Conservation (phyloP, 495 filamentous ascomycete species). For the Daldinia concentrica region DNA sequence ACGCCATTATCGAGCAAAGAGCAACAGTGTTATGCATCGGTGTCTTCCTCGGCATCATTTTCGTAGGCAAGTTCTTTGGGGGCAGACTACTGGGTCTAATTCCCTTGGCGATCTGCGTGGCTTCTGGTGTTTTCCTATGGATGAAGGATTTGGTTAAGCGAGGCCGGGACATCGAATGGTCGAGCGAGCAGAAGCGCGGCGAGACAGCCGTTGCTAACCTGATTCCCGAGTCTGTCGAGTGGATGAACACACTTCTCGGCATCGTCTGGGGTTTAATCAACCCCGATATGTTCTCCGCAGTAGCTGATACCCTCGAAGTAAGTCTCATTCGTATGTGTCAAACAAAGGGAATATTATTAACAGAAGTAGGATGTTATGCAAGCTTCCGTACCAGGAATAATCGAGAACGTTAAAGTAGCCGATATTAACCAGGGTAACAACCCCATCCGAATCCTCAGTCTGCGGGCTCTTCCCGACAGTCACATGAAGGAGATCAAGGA, state of each 20-base stretch:
- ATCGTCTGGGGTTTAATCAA: conserved; percentile 90
- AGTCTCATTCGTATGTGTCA: neutral
- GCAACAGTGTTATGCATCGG: conserved; percentile 72
- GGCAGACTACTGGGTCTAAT: conserved; percentile 79
- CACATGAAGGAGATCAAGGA: conserved; percentile 83
- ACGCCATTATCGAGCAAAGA: conserved; percentile 74
- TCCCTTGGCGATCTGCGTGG: conserved; percentile 71
- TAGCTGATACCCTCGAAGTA: conserved; percentile 60
- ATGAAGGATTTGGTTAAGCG: conserved; percentile 83
- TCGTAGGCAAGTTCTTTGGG: conserved; percentile 81
- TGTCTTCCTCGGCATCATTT: conserved; percentile 74
- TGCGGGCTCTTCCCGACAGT: conserved; percentile 84
- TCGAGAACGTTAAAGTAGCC: conserved; percentile 95
- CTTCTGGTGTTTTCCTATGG: conserved; percentile 85
- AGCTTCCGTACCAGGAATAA: conserved; percentile 85
- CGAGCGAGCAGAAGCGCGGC: conserved; percentile 83
- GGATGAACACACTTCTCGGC: conserved; percentile 88
- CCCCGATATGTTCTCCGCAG: conserved; percentile 86
- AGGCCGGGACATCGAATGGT: conserved; percentile 88
- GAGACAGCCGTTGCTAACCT: conserved; percentile 84
- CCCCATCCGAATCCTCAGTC: conserved; percentile 85
- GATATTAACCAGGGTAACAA: conserved; percentile 95
- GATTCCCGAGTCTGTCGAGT: conserved; percentile 88
- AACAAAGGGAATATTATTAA: conserved; percentile 64
- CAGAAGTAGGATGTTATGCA: conserved; percentile 82